Percentiles rank a stretch among this genome's conserved stretches.
Conservation (phyloP, 495 filamentous ascomycete species). For the Hypoxylon intermedium region DNA sequence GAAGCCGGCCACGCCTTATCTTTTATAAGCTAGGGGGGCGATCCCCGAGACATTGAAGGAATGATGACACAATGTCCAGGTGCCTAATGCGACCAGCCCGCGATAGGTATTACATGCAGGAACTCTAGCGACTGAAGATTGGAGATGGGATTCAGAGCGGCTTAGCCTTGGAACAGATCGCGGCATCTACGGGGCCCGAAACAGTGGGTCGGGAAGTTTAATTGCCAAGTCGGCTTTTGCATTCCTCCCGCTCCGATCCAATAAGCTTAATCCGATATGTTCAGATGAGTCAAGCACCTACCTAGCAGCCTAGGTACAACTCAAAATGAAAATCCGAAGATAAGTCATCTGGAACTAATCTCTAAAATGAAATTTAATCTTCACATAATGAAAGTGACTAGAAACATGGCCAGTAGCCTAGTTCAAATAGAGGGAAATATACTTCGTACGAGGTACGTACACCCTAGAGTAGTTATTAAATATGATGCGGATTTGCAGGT, state of each 20-base stretch:
- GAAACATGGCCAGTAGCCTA: too few species aligned
- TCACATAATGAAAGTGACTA: too few species aligned
- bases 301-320: too few species aligned
- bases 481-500: too few species aligned
- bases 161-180: conserved; percentile 13
- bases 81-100: conserved; percentile 18
- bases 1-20: conserved; percentile 31
- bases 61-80: conserved; percentile 26
- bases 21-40: conserved; percentile 32
- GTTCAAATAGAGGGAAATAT: too few species aligned
- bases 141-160: conserved; percentile 5
- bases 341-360: too few species aligned
- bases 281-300: too few species aligned
- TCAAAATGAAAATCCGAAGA: too few species aligned
- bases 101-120: conserved; percentile 18
- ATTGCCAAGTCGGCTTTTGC: conserved; percentile 26
- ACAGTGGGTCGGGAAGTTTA: conserved; percentile 17
- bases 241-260: conserved; percentile 27
- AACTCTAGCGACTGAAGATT: not conserved
- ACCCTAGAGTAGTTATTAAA: too few species aligned
- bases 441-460: too few species aligned
- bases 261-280: too few species aligned
- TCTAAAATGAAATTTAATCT: too few species aligned
- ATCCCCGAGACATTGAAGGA: conserved; percentile 26
- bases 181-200: not conserved